phyloP scores from a whole-genome alignment of 2,329 filamentous ascomycete genomes.

The Cytospora leucostoma region DNA sequence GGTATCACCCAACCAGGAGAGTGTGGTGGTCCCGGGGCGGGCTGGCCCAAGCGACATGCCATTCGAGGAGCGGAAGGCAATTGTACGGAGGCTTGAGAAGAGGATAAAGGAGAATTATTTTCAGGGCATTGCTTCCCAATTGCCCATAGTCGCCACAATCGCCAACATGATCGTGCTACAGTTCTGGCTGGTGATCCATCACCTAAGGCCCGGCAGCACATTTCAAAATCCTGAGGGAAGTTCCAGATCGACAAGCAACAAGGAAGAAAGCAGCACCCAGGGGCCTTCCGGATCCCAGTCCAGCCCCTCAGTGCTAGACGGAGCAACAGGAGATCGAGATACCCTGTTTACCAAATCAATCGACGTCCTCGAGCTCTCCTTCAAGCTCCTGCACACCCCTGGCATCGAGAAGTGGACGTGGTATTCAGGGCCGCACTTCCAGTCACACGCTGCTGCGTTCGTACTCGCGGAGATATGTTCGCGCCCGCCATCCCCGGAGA shows the following conservation, averaged over 20 bases:
- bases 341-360: constrained; percentile 71
- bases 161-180: constrained; percentile 16
- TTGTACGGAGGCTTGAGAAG: constrained; percentile 13
- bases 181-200: constrained; percentile 22
- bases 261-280: background rate
- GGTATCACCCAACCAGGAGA: constrained; percentile 4
- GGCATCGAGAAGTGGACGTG: constrained; percentile 54
- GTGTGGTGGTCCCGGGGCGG: background rate
- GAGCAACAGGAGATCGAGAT: constrained; percentile 50
- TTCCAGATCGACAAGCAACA: background rate
- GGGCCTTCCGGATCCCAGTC: background rate
- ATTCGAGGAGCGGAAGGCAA: background rate
- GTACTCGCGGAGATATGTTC: constrained; percentile 49
- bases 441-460: constrained; percentile 55
- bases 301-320: background rate
- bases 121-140: constrained; percentile 3
- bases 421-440: constrained; percentile 53
- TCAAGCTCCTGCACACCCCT: constrained; percentile 64
- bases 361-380: constrained; percentile 66
- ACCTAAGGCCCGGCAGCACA: constrained; percentile 5
- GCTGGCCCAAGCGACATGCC: background rate
- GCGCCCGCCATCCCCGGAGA: constrained; percentile 51
- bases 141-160: background rate
- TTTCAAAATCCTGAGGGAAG: background rate
- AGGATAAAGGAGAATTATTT: constrained; percentile 13